Base-by-base conservation (phyloP, 108 stramenopile species). In the Pseudonitzschia pungens region DNA sequence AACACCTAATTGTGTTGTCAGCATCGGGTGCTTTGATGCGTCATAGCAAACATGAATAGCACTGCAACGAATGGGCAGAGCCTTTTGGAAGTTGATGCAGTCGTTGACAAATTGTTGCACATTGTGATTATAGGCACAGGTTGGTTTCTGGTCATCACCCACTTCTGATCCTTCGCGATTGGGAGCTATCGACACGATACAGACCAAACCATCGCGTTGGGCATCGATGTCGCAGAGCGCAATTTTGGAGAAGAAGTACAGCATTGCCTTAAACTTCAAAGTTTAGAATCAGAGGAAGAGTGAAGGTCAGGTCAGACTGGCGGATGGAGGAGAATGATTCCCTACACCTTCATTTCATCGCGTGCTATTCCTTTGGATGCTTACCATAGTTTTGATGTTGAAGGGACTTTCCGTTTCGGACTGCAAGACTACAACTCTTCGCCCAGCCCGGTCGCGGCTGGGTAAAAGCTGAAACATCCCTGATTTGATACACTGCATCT, bases 1-100 rank as follows among this genome's bases (percentile, higher is more conserved):
- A 2, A 6, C 36, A 36, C 36, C 36, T 36, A 36, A 2, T 36
- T 36, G 36, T 6, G 36, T 36, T 36, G 4, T 36, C 36, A 36
- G 36, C 36, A 36, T 36, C 6, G 36, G 36, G 6, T 36, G 36
- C 36, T 36, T 2, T 6, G 36, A 36, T 36, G 36, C 36, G 36
- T 54, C 53, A 24, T 54, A 54, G 24, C 53, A 54, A 54, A 54
- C n/a, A 54, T 54, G 53, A 54, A 54, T 54, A 54, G 53, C 53
- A 54, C 53, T 54, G 15, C 10, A 54, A 24, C 53, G 53, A 54
- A 54, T 14, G n/a, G 53, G 53, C 24, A 54, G 15, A 54, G 53
- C 53, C 15, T 15, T 21, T 24, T 24, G 24, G 24, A 54, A 54
- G 24, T 54, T 15, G 15, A 24, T 54, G 15, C 53, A 54, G 15